phyloP scores from a whole-genome alignment of 2,329 filamentous ascomycete species.

The Phyllachora maydis region DNA sequence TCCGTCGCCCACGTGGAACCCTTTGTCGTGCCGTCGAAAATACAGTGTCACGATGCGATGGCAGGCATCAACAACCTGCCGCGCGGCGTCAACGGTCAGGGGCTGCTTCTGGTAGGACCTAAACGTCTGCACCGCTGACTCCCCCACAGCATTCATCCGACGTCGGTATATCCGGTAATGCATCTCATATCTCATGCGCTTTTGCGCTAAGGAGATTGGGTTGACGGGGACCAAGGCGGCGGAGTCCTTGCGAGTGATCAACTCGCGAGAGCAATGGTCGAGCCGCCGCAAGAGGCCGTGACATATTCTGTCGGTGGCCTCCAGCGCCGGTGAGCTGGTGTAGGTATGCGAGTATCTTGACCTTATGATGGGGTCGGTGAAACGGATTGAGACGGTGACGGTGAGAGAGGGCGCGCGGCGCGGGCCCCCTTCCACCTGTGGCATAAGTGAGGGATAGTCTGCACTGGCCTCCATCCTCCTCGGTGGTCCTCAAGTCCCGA shows the following conservation, averaged over 20 bases:
- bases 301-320: conserved; percentile 23
- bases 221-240: conserved; percentile 19
- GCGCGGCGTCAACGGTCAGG: conserved; percentile 19
- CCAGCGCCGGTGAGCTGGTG: conserved; percentile 20
- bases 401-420: conserved; percentile 10
- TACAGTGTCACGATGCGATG: conserved; percentile 30
- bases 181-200: conserved; percentile 25
- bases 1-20: conserved; percentile 24
- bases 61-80: conserved; percentile 23
- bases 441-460: no score
- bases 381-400: conserved; percentile 22
- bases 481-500: no score
- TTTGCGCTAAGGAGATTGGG: no score
- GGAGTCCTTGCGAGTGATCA: conserved; percentile 30
- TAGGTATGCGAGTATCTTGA: conserved; percentile 22
- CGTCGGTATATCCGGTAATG: conserved; percentile 21
- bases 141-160: conserved; percentile 14
- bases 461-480: no score
- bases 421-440: conserved; percentile 3
- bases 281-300: conserved; percentile 26
- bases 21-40: conserved; percentile 24
- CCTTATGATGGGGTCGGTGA: conserved; percentile 20
- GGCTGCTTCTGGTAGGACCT: conserved; percentile 27
- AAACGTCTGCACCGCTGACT: conserved; percentile 22
- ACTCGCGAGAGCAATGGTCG: conserved; percentile 27